These are phyloP conservation scores for Podospora sp. DNA, from an alignment of 495 filamentous ascomycete species.

Conservation along the genomic window DNA sequence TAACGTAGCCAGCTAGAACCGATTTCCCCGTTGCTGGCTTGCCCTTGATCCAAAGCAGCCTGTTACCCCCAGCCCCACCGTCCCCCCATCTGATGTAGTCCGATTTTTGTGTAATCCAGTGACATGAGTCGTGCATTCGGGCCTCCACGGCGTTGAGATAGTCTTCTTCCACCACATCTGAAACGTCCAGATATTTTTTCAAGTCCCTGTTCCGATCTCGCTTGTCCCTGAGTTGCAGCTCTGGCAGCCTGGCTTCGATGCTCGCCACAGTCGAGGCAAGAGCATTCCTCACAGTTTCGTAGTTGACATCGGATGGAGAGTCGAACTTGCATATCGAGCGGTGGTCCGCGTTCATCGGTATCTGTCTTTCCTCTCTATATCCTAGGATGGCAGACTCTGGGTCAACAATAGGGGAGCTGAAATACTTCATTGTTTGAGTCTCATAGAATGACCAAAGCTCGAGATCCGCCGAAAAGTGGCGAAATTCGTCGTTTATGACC, in stretches of 20 bases:
- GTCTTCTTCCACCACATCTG: too few relatives aligned
- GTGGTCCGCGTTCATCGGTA: slow-evolving; percentile 46
- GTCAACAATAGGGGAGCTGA: slow-evolving; percentile 41
- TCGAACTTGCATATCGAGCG: slow-evolving; percentile 32
- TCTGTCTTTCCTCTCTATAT: slow-evolving; percentile 33
- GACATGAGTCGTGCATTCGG: slow-evolving; percentile 17
- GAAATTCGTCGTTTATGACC: slow-evolving; percentile 52
- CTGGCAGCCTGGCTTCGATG: neutral
- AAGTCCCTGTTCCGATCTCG: too few relatives aligned
- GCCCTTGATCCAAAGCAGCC: slow-evolving; percentile 19
- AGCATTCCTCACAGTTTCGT: slow-evolving; percentile 15
- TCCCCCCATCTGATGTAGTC: slow-evolving; percentile 12
- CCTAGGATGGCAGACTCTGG: slow-evolving; percentile 41
- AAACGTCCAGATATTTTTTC: too few relatives aligned
- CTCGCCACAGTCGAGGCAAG: slow-evolving; percentile 14
- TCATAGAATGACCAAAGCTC: slow-evolving; percentile 52
- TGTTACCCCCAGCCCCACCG: neutral
- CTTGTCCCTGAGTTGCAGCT: neutral
- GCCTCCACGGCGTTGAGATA: too few relatives aligned
- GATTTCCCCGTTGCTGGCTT: slow-evolving; percentile 26
- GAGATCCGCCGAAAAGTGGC: slow-evolving; percentile 36
- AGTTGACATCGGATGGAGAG: slow-evolving; percentile 17
- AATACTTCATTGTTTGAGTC: slow-evolving; percentile 26
- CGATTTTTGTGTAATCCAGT: slow-evolving; percentile 6
- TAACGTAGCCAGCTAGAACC: slow-evolving; percentile 19